phyloP scores from a whole-genome alignment of 2,329 filamentous ascomycete species.

The Diaporthe ampelina region DNA sequence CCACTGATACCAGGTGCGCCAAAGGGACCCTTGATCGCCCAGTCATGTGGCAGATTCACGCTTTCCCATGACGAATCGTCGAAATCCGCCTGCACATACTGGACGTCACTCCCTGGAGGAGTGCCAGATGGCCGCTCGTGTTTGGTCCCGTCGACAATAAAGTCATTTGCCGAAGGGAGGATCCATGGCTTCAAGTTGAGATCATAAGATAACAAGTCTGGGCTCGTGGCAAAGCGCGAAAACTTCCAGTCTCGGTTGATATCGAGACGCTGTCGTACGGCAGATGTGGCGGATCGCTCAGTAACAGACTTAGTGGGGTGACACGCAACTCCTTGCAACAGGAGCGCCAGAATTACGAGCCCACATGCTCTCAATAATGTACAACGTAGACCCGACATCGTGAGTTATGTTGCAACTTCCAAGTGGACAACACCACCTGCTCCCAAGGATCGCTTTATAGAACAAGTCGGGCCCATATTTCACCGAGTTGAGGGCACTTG shows the following conservation, averaged over 20 bases:
- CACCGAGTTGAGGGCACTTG: background rate
- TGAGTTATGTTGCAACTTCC: background rate
- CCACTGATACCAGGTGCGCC: constrained; percentile 52
- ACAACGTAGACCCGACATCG: background rate
- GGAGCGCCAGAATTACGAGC: background rate
- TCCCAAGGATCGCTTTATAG: background rate
- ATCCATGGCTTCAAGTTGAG: constrained; percentile 14
- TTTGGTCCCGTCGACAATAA: constrained; percentile 22
- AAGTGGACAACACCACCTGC: background rate
- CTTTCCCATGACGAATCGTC: constrained; percentile 58
- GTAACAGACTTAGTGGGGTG: background rate
- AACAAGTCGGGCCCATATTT: background rate
- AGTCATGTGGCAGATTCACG: constrained; percentile 62
- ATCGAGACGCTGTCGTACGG: background rate
- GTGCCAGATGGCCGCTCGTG: constrained; percentile 10
- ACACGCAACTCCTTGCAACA: background rate
- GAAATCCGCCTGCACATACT: constrained; percentile 13
- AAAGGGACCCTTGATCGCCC: constrained; percentile 63
- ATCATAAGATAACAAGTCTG: constrained; percentile 16
- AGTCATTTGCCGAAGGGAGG: constrained; percentile 18
- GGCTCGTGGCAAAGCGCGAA: background rate
- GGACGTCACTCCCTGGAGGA: constrained; percentile 15
- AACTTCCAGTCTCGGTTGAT: constrained; percentile 17
- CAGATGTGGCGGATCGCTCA: background rate
- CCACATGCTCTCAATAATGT: background rate